A percentile compares a stretch with the other conserved stretches of the same genome.
Conservation (phyloP, 2,329 filamentous ascomycete genomes). For the Rhinocladiella mackenziei region DNA sequence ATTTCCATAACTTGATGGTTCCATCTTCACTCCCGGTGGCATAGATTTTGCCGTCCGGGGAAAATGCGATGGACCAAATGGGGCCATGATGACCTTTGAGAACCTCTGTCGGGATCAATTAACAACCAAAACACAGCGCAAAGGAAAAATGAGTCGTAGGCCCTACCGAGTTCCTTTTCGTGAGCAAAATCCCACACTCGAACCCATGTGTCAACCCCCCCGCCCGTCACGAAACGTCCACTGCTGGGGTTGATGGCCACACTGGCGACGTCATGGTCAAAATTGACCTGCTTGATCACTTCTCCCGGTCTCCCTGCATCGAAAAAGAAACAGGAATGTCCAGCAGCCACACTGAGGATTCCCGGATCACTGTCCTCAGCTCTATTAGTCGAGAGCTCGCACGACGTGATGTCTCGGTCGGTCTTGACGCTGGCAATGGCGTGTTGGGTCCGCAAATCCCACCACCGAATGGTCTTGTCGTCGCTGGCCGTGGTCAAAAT, state of each 20-base stretch:
- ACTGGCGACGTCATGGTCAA: slow-evolving; percentile 82
- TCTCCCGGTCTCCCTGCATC: slow-evolving; percentile 66
- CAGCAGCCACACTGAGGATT: slow-evolving; percentile 85
- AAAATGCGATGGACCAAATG: slow-evolving; percentile 93
- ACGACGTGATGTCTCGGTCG: slow-evolving; percentile 83
- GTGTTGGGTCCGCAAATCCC: slow-evolving; percentile 73
- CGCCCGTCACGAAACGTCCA: slow-evolving; percentile 81
- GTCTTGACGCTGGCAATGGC: slow-evolving; percentile 73
- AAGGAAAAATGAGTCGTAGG: slow-evolving; percentile 33
- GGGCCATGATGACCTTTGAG: slow-evolving; percentile 97
- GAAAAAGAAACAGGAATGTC: slow-evolving; percentile 91
- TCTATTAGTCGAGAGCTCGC: slow-evolving; percentile 73
- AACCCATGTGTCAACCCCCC: slow-evolving; percentile 93
- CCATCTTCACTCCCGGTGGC: slow-evolving; percentile 96
- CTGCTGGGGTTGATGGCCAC: slow-evolving; percentile 80
- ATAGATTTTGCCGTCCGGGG: slow-evolving; percentile 91
- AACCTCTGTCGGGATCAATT: slow-evolving; percentile 59
- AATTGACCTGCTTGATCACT: slow-evolving; percentile 72
- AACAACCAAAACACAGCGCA: slow-evolving; percentile 20
- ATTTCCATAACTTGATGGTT: slow-evolving; percentile 88
- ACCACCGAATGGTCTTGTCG: slow-evolving; percentile 91
- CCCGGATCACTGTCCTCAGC: slow-evolving; percentile 63
- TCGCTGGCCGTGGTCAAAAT: slow-evolving; percentile 84
- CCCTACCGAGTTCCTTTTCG: slow-evolving; percentile 73
- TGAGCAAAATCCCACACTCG: slow-evolving; percentile 86